Base-by-base conservation (phyloP, 2,329 filamentous ascomycete species). In the Byssothecium circinans region DNA sequence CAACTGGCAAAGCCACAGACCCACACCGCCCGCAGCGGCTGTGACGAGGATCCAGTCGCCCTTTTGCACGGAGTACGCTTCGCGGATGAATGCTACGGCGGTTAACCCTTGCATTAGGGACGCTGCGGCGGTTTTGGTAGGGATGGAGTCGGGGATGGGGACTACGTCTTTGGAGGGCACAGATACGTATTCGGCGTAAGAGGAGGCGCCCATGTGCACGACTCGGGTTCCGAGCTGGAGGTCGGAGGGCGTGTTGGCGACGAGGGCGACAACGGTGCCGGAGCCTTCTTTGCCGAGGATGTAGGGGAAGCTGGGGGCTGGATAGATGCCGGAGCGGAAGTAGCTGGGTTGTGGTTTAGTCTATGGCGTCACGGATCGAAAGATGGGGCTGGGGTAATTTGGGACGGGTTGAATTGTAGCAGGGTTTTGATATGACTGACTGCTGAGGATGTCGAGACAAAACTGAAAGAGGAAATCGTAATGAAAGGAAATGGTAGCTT, bases 31-130 rank as follows among this genome's bases (percentile, higher is more conserved):
- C 0, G 90, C 90, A 0, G 91, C 91, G 0, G 91, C 91, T 60
- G 94, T 89, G 14, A 96, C 83, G 2, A 96, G 81, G 0, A 90
- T 79, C 84, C 87, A 94, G 58, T 95, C 89, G 1, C 86, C 88
- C 56, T 82, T 78, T 67, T 89, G 77, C 6, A 92, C 88, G 1
- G 77, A 63, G 55, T 87, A 78, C 3, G 87, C 82, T 68, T 95
- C 90, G 47, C 86, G 82, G 49, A 90, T 82, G 23, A 96, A 78
- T 0, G 89, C 88, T 58, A 94, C 77, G 0, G 90, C 89, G 2
- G 91, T 96, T 30, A 96, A 75, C 1, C 89, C 91, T 68, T 95
- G 91, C 8, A 95, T 75, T n/a, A 89, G 73, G 0, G 81, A 76
- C 0, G 88, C 88, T 29, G 86, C 84, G 7, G 84, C 87, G 5